A percentile compares a stretch with the other conserved stretches of the same genome.
These are phyloP conservation scores for Stephania yunnanensis DNA, from an alignment of 164 flowering plant genomes.

Conservation along the genomic window DNA sequence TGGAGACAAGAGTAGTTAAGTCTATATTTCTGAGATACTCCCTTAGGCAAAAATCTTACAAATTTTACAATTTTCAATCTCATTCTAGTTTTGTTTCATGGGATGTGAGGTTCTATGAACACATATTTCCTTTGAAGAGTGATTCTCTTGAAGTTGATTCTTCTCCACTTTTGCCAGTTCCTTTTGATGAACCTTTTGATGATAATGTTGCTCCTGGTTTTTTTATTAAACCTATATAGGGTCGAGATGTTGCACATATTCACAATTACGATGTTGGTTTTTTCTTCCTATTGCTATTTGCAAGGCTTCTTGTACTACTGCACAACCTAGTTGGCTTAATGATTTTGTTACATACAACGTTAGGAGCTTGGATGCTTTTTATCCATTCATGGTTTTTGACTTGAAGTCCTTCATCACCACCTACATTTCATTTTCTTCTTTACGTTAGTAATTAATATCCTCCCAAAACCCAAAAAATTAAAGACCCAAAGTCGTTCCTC, in stretches of 20 bases:
- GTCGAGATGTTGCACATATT: background rate
- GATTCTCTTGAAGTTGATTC: background rate
- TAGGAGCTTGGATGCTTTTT: background rate
- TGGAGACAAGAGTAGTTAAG: background rate
- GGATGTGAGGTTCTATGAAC: background rate
- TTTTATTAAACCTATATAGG: background rate
- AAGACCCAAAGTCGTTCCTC: too few relatives aligned
- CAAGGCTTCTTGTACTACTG: background rate
- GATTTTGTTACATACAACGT: background rate
- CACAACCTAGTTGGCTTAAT: background rate
- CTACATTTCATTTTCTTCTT: too few relatives aligned
- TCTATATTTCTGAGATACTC: background rate
- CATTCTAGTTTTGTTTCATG: background rate
- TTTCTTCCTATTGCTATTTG: background rate
- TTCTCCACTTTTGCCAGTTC: background rate
- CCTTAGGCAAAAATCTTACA: background rate
- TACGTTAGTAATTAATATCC: too few relatives aligned
- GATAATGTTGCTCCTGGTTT: background rate
- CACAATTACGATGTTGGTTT: too few relatives aligned
- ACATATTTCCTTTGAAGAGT: background rate
- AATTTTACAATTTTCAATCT: background rate
- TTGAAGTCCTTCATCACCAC: too few relatives aligned
- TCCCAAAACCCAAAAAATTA: too few relatives aligned
- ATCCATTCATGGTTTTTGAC: background rate
- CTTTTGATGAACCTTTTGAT: background rate